Conservation (phyloP, 164 flowering plant genomes). For the Piper betle region DNA sequence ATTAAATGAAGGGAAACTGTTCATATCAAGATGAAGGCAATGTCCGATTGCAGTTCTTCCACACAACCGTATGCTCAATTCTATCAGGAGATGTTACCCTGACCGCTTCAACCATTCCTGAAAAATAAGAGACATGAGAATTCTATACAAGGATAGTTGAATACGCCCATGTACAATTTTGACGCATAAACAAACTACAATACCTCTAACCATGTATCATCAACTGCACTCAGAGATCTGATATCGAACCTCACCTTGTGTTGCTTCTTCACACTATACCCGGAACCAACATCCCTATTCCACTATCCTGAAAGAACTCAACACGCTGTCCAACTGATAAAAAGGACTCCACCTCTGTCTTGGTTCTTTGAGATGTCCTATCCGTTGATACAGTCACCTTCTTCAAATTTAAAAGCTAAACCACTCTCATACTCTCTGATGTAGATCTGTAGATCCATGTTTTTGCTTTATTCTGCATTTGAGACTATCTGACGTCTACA, state of each 20-base stretch:
- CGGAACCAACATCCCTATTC: constrained; percentile 86
- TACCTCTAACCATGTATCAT: constrained; percentile 70
- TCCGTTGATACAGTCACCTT: constrained; percentile 3
- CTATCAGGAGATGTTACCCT: constrained; percentile 42
- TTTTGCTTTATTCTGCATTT: constrained; percentile 29
- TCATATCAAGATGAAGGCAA: constrained; percentile 6
- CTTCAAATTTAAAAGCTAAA: neutral
- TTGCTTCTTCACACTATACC: constrained; percentile 52
- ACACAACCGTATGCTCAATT: constrained; percentile 30
- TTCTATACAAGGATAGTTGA: neutral
- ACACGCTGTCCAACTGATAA: constrained; percentile 43
- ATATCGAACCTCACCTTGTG: constrained; percentile 64
- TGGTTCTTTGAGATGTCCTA: constrained; percentile 2
- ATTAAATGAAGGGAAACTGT: constrained; percentile 6
- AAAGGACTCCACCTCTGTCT: constrained; percentile 8
- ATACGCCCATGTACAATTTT: no score
- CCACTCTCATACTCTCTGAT: neutral
- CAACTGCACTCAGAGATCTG: constrained; percentile 70
- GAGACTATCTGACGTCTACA: constrained; percentile 2
- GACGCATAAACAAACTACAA: neutral
- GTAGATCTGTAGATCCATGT: constrained; percentile 1
- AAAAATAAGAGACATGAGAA: constrained; percentile 1
- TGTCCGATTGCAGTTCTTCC: constrained; percentile 64
- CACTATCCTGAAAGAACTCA: constrained; percentile 95
- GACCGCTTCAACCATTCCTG: constrained; percentile 78